Evolutionary conservation across 2,329 filamentous ascomycete species (phyloP).

Genomic region (Cladosporium sp.): DNA sequence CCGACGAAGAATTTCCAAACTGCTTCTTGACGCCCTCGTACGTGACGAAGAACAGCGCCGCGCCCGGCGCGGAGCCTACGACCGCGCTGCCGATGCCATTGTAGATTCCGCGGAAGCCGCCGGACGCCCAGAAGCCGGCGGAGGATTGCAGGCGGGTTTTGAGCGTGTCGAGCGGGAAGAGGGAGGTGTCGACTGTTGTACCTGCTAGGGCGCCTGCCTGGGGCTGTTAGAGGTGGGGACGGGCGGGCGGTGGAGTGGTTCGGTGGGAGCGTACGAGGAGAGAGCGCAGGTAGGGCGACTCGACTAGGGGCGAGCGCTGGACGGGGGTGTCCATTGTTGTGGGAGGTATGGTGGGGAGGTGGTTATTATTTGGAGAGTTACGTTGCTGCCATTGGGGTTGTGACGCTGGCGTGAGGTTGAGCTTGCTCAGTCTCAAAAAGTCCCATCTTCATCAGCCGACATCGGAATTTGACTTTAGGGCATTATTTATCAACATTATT

Average conservation of each 20-base stretch:
- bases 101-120: slow-evolving; percentile 90
- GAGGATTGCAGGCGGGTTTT: slow-evolving; percentile 94
- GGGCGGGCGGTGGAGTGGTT: slow-evolving; percentile 4
- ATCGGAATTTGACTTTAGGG: background rate
- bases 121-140: slow-evolving; percentile 69
- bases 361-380: background rate
- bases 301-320: slow-evolving; percentile 23
- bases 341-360: background rate
- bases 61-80: slow-evolving; percentile 86
- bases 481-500: too few relatives aligned
- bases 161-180: slow-evolving; percentile 96
- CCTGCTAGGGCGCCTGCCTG: slow-evolving; percentile 85
- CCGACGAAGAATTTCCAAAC: slow-evolving; percentile 14
- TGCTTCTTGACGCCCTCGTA: slow-evolving; percentile 27
- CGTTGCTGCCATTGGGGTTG: slow-evolving; percentile 7
- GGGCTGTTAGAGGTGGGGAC: slow-evolving; percentile 14
- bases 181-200: slow-evolving; percentile 91
- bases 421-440: background rate
- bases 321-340: slow-evolving; percentile 7
- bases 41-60: slow-evolving; percentile 81
- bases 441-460: background rate
- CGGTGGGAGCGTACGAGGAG: slow-evolving; percentile 36
- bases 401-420: background rate
- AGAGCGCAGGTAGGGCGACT: slow-evolving; percentile 46
- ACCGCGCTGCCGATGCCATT: slow-evolving; percentile 84